phyloP scores from a whole-genome alignment of 2,329 filamentous ascomycete genomes.

The Helicocarpus griseus region DNA sequence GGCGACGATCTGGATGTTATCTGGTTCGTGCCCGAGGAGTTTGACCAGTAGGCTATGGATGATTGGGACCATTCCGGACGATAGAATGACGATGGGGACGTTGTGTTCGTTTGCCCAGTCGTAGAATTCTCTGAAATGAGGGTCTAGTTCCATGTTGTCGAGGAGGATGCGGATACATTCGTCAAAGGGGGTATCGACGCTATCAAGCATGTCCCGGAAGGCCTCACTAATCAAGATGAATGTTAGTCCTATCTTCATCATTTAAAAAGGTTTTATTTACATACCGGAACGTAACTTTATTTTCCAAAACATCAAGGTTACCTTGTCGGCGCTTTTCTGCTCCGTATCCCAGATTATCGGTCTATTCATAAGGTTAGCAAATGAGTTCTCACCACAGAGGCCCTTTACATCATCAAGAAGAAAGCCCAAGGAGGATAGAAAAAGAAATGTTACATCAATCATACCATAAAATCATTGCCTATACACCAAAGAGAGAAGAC shows the following conservation, averaged over 20 bases:
- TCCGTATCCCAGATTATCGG: conserved; percentile 86
- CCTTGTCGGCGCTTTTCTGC: conserved; percentile 56
- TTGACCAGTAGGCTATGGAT: conserved; percentile 74
- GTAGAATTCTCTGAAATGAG: conserved; percentile 80
- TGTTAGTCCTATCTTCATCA: too few species aligned
- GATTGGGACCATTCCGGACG: conserved; percentile 84
- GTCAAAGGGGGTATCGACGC: conserved; percentile 67
- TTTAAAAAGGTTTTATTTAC: too few species aligned
- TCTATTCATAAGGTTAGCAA: conserved; percentile 43
- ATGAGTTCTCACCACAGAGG: not conserved
- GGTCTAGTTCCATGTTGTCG: conserved; percentile 79
- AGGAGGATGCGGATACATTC: conserved; percentile 71
- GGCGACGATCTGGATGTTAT: conserved; percentile 79
- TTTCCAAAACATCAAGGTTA: conserved; percentile 68
- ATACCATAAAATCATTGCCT: conserved; percentile 58
- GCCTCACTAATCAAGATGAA: too few species aligned
- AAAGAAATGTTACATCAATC: conserved; percentile 2
- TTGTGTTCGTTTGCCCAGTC: conserved; percentile 71
- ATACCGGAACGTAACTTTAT: conserved; percentile 60
- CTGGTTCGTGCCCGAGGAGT: conserved; percentile 67
- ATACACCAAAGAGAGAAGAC: not conserved
- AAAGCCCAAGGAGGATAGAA: not conserved
- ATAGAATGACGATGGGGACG: conserved; percentile 84
- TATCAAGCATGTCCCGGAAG: conserved; percentile 89
- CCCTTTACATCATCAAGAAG: not conserved